Evolutionary conservation across 2,329 filamentous ascomycete genomes (phyloP), one percentile per base, ranked within the genome.

Genomic region (Dothiorella sarmentorum): DNA sequence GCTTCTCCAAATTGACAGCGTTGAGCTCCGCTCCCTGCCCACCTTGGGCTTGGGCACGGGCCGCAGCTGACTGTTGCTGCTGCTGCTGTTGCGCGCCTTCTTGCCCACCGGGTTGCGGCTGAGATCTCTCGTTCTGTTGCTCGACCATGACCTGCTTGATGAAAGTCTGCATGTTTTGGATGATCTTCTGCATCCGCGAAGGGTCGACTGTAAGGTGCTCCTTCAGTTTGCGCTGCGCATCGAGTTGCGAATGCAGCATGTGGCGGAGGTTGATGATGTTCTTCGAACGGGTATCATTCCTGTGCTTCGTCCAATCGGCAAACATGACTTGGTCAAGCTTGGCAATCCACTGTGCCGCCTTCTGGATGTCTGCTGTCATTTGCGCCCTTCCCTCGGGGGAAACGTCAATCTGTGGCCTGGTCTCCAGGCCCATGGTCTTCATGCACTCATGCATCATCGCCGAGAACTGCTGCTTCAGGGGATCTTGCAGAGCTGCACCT

Each of bases 361-460:
- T 58, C 17, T 31, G 37, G 26, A 53, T 29, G 4, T 59, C 42
- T 11, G 63, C 63, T 45, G 72, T 65, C 24, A 74, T 61, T n/a
- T 64, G 56, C 5, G 61, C 61, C 22, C 70, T 67, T 18, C 62
- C 53, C 11, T 68, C 61, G 4, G 64, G 56, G 1, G 67, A 60
- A 11, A 71, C 53, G 9, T 63, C 63, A 11, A 69, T 62, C 26
- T 63, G 60, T 24, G 64, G 65, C 9, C 64, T 40, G 24, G 24
- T 26, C 15, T 53, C 64, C 3, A 61, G 58, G 13, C 67, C 65
- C 3, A 69, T 52, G 20, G 62, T 68, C 45, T 62, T 63, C 29
- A 71, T 68, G 10, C 68, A 64, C 45, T 74, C 70, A 2, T 63
- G 60, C 37, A 69, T 59, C 60, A 73, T 65, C 10, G 61, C 47